These are phyloP conservation scores for Ormosia emarginata DNA, from an alignment of 306 rosid species.

Conservation along the genomic window DNA sequence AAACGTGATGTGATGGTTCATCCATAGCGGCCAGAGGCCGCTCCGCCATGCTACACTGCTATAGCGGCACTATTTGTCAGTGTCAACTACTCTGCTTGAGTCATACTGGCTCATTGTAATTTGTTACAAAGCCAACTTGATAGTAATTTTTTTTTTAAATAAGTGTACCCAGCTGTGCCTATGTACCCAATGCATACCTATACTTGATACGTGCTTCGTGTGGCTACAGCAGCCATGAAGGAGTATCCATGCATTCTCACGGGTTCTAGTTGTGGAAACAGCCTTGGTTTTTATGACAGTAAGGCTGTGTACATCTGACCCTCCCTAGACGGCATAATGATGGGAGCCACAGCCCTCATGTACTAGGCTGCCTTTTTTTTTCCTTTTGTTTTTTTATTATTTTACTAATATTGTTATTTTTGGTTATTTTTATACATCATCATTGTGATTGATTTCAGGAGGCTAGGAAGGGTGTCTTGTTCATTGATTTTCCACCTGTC, in stretches of 20 bases:
- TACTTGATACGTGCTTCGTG: not conserved
- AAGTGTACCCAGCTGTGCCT: not conserved
- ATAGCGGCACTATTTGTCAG: too few species aligned
- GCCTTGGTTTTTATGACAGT: not conserved
- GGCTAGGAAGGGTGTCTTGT: constrained; percentile 88
- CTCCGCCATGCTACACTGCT: too few species aligned
- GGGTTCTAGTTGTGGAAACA: not conserved
- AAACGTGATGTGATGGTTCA: too few species aligned
- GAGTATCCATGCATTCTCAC: not conserved
- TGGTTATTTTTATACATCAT: not conserved
- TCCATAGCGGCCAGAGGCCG: too few species aligned
- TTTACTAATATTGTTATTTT: not conserved
- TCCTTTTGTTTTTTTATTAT: not conserved
- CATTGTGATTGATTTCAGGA: constrained; percentile 52
- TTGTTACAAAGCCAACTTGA: not conserved
- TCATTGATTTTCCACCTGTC: constrained; percentile 96
- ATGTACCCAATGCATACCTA: not conserved
- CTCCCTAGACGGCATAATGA: not conserved
- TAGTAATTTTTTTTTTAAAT: not conserved
- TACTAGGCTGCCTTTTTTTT: not conserved
- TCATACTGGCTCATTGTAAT: not conserved
- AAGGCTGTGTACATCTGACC: not conserved
- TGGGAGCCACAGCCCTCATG: not conserved
- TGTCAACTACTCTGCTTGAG: not conserved
- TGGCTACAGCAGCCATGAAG: not conserved